A percentile compares a stretch with the other conserved stretches of the same genome.
These are phyloP conservation scores for Populus tomentosa DNA, from an alignment of 441 rosid species.

Conservation along the genomic window DNA sequence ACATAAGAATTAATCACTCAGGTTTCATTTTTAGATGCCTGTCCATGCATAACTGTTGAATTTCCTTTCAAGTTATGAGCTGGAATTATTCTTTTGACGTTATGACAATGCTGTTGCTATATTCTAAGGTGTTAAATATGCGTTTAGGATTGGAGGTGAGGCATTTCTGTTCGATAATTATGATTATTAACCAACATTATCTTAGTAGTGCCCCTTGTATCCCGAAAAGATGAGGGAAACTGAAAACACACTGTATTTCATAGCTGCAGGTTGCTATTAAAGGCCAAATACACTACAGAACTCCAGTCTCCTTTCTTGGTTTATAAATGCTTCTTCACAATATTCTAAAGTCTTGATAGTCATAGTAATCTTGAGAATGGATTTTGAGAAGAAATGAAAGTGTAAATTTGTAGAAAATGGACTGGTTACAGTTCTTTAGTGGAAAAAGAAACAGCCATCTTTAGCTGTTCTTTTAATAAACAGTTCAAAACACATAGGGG, in stretches of 20 bases:
- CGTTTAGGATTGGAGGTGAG: neutral
- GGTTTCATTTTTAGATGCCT: neutral
- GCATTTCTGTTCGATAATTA: neutral
- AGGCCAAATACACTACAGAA: neutral
- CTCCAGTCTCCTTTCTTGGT: neutral
- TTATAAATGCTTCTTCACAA: neutral
- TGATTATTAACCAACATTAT: neutral
- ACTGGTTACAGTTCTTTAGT: neutral
- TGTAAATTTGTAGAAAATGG: neutral
- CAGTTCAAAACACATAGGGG: too few species aligned
- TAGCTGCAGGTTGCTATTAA: constrained; percentile 1
- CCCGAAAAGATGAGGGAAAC: neutral
- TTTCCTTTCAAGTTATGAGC: neutral
- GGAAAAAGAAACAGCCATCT: neutral
- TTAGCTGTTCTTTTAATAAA: too few species aligned
- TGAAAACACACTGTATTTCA: neutral
- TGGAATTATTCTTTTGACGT: neutral
- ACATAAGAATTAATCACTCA: neutral
- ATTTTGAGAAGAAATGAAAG: neutral
- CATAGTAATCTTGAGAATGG: neutral
- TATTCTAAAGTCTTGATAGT: neutral
- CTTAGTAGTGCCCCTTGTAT: too few species aligned
- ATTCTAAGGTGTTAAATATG: neutral
- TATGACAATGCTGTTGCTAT: neutral
- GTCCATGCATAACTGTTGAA: neutral